These are phyloP conservation scores for Lentinula sp. DNA, from an alignment of 768 basidiomycete species.

Conservation along the genomic window DNA sequence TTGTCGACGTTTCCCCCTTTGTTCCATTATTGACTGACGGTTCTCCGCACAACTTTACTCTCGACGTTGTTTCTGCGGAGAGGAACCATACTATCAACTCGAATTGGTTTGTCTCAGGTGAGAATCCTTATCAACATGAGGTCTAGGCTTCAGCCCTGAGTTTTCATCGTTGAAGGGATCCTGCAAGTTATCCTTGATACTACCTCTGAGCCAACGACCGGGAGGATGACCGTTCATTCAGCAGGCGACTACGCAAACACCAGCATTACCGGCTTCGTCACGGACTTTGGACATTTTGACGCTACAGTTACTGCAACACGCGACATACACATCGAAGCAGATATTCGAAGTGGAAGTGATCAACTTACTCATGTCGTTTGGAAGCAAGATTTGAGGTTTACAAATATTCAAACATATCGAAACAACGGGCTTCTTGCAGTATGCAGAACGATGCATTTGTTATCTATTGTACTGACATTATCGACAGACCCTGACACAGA, in stretches of 20 bases:
- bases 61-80: constrained; percentile 73
- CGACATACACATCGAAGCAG: constrained; percentile 35
- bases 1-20: constrained; percentile 74
- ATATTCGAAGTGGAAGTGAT: constrained; percentile 41
- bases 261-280: constrained; percentile 26
- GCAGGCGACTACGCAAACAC: constrained; percentile 35
- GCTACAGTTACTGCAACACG: constrained; percentile 38
- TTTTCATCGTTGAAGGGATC: not conserved
- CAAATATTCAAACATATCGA: constrained; percentile 41
- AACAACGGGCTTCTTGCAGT: constrained; percentile 18
- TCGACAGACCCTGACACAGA: constrained; percentile 36
- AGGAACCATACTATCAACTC: constrained; percentile 49
- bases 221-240: constrained; percentile 36
- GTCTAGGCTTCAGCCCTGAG: not conserved
- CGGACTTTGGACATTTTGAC: constrained; percentile 29
- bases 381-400: constrained; percentile 34
- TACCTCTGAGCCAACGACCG: constrained; percentile 40
- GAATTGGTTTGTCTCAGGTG: constrained; percentile 76
- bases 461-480: not conserved
- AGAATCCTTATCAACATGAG: not conserved
- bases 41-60: constrained; percentile 59
- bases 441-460: not conserved
- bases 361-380: constrained; percentile 32
- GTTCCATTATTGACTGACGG: constrained; percentile 64
- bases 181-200: constrained; percentile 44